Evolutionary conservation across 768 basidiomycete genomes (phyloP).

Genomic region (Kwoniella europaea): DNA sequence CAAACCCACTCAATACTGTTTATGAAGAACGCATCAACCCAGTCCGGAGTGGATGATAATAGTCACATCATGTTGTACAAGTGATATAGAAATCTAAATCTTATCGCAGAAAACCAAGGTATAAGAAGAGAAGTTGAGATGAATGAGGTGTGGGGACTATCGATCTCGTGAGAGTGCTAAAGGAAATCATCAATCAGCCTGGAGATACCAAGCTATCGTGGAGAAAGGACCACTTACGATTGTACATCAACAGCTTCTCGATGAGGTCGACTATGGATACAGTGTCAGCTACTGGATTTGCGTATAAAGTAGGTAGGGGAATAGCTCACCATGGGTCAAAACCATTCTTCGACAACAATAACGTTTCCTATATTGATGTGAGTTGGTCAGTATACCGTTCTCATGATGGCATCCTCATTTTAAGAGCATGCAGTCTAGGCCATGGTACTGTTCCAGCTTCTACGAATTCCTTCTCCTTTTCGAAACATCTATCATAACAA

Average conservation of each 20-base stretch:
- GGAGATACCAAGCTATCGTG: slow-evolving; percentile 3
- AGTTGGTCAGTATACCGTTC: not conserved
- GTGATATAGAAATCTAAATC: slow-evolving; percentile 9
- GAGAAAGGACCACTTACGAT: slow-evolving; percentile 68
- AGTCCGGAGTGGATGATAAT: not conserved
- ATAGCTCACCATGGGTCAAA: slow-evolving; percentile 71
- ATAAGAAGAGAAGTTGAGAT: not conserved
- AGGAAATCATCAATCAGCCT: too few relatives aligned
- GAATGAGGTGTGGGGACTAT: slow-evolving; percentile 9
- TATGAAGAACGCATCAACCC: too few relatives aligned
- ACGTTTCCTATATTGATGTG: slow-evolving; percentile 63
- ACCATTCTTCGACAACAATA: slow-evolving; percentile 99
- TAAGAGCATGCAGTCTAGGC: too few relatives aligned
- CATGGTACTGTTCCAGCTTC: too few relatives aligned
- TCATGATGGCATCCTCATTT: not conserved
- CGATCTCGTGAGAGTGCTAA: slow-evolving; percentile 27
- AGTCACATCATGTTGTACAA: slow-evolving; percentile 14
- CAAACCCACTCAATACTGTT: too few relatives aligned
- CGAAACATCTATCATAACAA: not conserved
- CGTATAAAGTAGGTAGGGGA: not conserved
- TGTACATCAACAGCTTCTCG: slow-evolving; percentile 94
- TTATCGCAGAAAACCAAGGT: not conserved
- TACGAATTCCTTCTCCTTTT: slow-evolving; percentile 10
- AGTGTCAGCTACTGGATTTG: slow-evolving; percentile 16
- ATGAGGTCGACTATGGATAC: slow-evolving; percentile 80